Evolutionary conservation across 2,329 filamentous ascomycete species (phyloP), one percentile per base, ranked within the genome.

Genomic region (Setomelanomma holmii): DNA sequence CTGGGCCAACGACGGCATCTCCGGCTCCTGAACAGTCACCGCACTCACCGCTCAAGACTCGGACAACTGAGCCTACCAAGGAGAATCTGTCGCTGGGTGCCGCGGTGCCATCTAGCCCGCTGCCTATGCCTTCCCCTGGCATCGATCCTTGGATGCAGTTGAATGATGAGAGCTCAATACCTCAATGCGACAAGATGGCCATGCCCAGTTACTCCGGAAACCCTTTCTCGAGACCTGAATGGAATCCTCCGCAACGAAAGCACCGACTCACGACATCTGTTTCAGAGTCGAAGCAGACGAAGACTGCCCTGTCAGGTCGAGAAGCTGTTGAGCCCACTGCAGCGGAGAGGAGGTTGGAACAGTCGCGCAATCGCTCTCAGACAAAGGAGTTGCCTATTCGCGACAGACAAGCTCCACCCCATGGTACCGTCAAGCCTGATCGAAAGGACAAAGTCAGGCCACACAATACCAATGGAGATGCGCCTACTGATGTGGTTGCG

Each of bases 101-200:
- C 6, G 38, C 54, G 1, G 48, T 58, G 2, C 63, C 59, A 0
- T 73, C 71, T 17, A 73, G 69, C 36, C 72, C 69, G 12, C 56
- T 73, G 17, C 69, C 68, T 2, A 57, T 65, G 53, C 64, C 66
- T 10, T 73, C 72, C 1, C 66, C 70, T 5, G 46, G 46, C 27
- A 36, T 49, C 16, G 68, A 75, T 49, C 67, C 64, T 3, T 75
- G 71, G 72, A 57, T 71, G 57, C 57, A 63, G 5, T 51, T 67
- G n/a, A 53, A 43, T 40, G 21, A 72, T 33, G 57, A 67, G 17
- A 72, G 64, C 39, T 65, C 67, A 6, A 61, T 68, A 47, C 62
- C 58, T 4, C 59, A 61, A 16, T 56, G 69, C 42, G 69, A 75
- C 47, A 67, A 62, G 44, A 67, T 73, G 64, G 69, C 70, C 2